Base-by-base conservation (phyloP, 805 yeast species). In the Candida multigemmis region DNA sequence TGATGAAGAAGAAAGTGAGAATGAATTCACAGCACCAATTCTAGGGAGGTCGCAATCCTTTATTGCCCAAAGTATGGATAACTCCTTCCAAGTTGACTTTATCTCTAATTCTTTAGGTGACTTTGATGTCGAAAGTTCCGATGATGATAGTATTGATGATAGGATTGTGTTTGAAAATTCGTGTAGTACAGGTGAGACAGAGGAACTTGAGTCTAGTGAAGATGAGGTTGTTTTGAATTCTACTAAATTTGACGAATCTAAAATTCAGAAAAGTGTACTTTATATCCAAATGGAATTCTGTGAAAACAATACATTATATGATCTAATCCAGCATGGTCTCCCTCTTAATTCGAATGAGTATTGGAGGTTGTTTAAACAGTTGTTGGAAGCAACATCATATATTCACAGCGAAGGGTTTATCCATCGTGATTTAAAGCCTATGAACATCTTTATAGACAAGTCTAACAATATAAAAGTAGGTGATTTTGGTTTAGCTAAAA, bases 251-350 rank as follows among this genome's bases (percentile, higher is more conserved):
- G n/a, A n/a, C n/a, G n/a, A n/a, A n/a, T 17, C 7, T 14, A 24
- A 27, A 10, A 14, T 5, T 16, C 22, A 7, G 50, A 57, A 23
- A 62, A 61, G 3, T 41, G 85, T 94, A 0, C 54, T 91, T 16
- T 91, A 83, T 48, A 91, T 91, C 39, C 99, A 91, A 47, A 91
- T 91, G 99, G 98, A 91, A 50, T 91, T 91, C 43, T 91, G 99
- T 55, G 98, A 91, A 44, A 91, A 89, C 46, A 84, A 83, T 32
- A 89, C 99, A 0, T 55, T 91, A 16, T 69, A 71, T 27, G 95
- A 91, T 53, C 58, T 91, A 34, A 89, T 91, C 24, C 71, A 66
- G 28, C 70, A 73, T 21, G 86, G 85, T 0, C 60, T 91, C 8
- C 81, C 77, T 4, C 58, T 58, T 7, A 73, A 81, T 25, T 60